These are phyloP conservation scores for Xerocomellus dryophilus DNA, from an alignment of 768 basidiomycete genomes.

Conservation along the genomic window DNA sequence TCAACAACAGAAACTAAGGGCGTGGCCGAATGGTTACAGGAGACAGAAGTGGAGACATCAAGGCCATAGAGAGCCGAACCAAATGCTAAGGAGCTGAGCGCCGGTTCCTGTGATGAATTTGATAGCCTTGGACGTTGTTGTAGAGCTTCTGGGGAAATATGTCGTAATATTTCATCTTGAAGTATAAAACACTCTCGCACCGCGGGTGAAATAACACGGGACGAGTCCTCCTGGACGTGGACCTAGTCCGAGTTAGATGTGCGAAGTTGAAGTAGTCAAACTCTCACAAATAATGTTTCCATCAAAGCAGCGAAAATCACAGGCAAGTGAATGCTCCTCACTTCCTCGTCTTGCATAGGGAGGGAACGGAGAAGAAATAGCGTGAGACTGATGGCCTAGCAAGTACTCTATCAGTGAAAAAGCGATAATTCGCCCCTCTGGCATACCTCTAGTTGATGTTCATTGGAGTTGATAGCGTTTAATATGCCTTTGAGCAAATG, in stretches of 20 bases:
- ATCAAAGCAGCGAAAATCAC: slow-evolving; percentile 68
- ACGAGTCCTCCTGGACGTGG: slow-evolving; percentile 36
- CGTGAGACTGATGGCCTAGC: slow-evolving; percentile 64
- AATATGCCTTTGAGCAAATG: slow-evolving; percentile 60
- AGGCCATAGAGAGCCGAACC: slow-evolving; percentile 63
- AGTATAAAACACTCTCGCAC: slow-evolving; percentile 47
- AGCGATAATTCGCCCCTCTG: not conserved
- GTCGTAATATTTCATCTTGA: slow-evolving; percentile 50
- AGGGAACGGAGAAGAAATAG: slow-evolving; percentile 73
- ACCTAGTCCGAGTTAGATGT: slow-evolving; percentile 27
- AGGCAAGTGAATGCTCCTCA: slow-evolving; percentile 76
- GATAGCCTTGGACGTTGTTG: slow-evolving; percentile 48
- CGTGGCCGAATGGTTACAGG: slow-evolving; percentile 27
- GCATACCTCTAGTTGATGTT: slow-evolving; percentile 47
- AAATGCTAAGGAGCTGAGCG: slow-evolving; percentile 48
- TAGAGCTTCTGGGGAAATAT: slow-evolving; percentile 49
- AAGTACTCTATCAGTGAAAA: slow-evolving; percentile 4
- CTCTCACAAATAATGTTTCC: slow-evolving; percentile 59
- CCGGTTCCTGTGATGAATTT: slow-evolving; percentile 33
- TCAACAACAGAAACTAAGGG: slow-evolving; percentile 62
- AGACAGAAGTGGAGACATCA: slow-evolving; percentile 25
- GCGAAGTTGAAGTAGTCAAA: not conserved
- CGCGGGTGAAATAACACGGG: slow-evolving; percentile 34
- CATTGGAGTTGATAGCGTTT: slow-evolving; percentile 48
- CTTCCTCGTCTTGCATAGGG: slow-evolving; percentile 82